These are phyloP conservation scores for Podaxis carcinomalis DNA, from an alignment of 768 basidiomycete species.

Conservation along the genomic window DNA sequence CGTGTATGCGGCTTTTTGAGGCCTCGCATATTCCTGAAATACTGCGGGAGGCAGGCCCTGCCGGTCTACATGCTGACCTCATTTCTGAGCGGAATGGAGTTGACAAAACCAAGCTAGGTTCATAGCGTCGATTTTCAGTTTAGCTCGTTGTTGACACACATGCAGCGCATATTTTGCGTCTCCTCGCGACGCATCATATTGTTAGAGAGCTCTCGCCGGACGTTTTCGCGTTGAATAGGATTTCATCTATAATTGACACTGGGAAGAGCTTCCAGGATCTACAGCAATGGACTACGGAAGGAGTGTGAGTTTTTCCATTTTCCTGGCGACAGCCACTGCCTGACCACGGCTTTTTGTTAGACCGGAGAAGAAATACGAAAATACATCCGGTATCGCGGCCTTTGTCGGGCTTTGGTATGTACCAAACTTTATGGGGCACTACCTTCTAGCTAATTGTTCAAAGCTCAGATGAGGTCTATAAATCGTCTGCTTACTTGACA, in stretches of 20 bases:
- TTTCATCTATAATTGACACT: conserved; percentile 65
- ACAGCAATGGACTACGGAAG: conserved; percentile 27
- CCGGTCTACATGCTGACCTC: conserved; percentile 43
- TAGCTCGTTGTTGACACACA: background rate
- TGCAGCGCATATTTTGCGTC: conserved; percentile 66
- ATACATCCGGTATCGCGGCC: conserved; percentile 62
- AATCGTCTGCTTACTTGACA: conserved; percentile 70
- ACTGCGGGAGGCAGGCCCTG: conserved; percentile 57
- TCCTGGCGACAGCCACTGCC: background rate
- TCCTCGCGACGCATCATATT: conserved; percentile 78
- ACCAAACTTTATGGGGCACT: background rate
- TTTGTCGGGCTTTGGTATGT: conserved; percentile 67
- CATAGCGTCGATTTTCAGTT: background rate
- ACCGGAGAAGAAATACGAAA: conserved; percentile 60
- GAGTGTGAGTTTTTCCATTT: conserved; percentile 32
- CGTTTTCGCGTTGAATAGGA: conserved; percentile 68
- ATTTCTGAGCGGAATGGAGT: conserved; percentile 43
- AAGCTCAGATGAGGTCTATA: conserved; percentile 75
- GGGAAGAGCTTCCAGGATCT: conserved; percentile 53
- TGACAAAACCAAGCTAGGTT: conserved; percentile 50
- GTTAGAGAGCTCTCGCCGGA: conserved; percentile 65
- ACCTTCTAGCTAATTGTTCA: background rate
- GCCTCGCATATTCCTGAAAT: conserved; percentile 69
- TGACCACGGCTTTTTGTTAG: conserved; percentile 24
- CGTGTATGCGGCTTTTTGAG: conserved; percentile 70